A percentile compares a stretch with the other conserved stretches of the same genome.
Evolutionary conservation across 371 early-diverging fungal species (phyloP).

Genomic region (Mortierella sp.): DNA sequence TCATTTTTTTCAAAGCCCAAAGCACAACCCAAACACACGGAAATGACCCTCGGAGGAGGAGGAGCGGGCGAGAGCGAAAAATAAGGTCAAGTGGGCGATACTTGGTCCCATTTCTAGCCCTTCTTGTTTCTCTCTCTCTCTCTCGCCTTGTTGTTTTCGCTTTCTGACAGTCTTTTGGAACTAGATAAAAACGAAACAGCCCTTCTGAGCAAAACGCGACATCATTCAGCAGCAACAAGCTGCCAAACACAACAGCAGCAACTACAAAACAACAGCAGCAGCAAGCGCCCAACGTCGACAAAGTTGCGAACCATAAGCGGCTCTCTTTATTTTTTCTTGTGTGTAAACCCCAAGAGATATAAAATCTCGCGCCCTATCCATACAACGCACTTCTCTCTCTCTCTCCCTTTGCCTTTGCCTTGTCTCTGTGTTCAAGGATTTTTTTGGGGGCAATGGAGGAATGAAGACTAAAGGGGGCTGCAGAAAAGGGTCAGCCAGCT

Average conservation of each 20-base stretch:
- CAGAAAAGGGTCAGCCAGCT: neutral
- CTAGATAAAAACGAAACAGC: neutral
- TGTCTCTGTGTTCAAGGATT: neutral
- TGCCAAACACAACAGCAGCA: neutral
- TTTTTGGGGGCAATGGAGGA: neutral
- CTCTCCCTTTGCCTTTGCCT: neutral
- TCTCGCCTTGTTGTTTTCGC: neutral
- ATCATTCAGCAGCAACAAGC: neutral
- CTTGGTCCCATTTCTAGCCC: neutral
- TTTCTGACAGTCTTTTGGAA: neutral
- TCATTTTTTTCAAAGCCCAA: neutral
- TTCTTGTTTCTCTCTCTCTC: neutral
- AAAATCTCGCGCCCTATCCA: conserved; percentile 9
- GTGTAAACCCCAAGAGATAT: conserved; percentile 3
- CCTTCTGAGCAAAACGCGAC: neutral
- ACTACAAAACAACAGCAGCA: too few relatives aligned
- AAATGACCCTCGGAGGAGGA: neutral
- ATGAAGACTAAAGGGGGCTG: too few relatives aligned
- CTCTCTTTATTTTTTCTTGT: neutral
- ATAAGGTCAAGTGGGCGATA: neutral
- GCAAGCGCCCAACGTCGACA: neutral
- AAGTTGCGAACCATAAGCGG: neutral
- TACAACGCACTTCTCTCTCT: neutral
- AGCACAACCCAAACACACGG: neutral
- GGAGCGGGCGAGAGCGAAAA: neutral